Conservation (phyloP, 2,329 filamentous ascomycete genomes). For the Aureobasidium sp. region DNA sequence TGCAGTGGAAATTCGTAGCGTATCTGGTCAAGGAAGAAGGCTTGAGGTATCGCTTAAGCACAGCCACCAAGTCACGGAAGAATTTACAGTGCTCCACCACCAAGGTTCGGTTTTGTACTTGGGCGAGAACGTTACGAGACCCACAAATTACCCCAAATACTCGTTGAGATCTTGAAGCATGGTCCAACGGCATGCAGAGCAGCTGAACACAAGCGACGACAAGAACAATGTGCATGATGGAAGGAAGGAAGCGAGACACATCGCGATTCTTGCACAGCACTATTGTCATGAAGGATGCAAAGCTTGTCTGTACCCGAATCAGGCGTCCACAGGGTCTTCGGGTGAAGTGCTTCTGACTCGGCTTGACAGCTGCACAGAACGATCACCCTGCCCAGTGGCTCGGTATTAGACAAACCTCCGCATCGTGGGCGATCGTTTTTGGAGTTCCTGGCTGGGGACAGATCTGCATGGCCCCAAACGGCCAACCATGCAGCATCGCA, state of each 20-base stretch:
- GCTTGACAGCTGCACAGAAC: constrained; percentile 7
- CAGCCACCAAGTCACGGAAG: neutral
- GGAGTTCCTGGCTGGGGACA: no score
- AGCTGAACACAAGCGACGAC: neutral
- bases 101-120: neutral
- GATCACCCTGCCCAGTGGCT: neutral
- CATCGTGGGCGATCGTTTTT: neutral
- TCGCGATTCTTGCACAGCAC: neutral
- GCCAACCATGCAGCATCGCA: neutral
- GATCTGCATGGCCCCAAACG: neutral
- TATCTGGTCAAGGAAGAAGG: neutral
- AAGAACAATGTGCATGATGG: neutral
- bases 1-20: neutral
- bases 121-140: neutral
- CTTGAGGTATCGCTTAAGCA: neutral
- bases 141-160: constrained; percentile 2
- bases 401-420: neutral
- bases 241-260: neutral
- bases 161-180: constrained; percentile 2
- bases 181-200: neutral
- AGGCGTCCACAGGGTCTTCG: neutral
- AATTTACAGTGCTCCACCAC: neutral
- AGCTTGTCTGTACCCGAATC: neutral
- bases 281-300: neutral
- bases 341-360: neutral